These are phyloP conservation scores for Thoreauomyces humboldtii DNA, from an alignment of 192 early-diverging fungal genomes.

Conservation along the genomic window DNA sequence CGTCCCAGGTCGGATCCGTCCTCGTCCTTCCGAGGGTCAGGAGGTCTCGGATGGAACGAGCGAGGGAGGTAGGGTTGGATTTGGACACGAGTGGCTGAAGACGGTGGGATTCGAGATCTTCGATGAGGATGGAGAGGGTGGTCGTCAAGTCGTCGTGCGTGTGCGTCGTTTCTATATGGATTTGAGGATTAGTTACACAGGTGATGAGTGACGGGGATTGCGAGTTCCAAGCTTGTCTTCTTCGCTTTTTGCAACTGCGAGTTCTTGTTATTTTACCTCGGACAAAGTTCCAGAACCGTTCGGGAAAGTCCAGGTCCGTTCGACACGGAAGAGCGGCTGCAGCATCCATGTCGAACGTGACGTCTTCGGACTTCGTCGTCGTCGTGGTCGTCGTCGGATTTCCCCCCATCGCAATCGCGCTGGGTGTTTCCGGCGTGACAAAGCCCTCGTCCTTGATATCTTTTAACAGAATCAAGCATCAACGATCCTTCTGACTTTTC, in stretches of 20 bases:
- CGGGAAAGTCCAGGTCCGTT: conserved; percentile 30
- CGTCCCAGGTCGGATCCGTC: conserved; percentile 32
- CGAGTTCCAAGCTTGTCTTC: too few species aligned
- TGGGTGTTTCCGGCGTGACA: background rate
- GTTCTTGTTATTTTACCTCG: conserved; percentile 25
- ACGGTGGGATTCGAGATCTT: conserved; percentile 23
- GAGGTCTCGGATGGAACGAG: conserved; percentile 30
- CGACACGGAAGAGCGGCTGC: conserved; percentile 7
- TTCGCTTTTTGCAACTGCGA: too few species aligned
- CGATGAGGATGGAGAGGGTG: conserved; percentile 19
- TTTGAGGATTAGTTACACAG: too few species aligned
- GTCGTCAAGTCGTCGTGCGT: too few species aligned
- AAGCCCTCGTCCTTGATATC: conserved; percentile 32
- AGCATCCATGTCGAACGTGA: conserved; percentile 24
- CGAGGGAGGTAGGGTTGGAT: conserved; percentile 30
- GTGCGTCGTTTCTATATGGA: too few species aligned
- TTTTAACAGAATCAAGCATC: background rate
- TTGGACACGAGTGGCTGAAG: conserved; percentile 39
- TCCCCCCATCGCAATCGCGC: background rate
- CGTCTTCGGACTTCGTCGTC: background rate
- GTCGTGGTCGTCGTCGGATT: background rate
- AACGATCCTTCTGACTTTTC: too few species aligned
- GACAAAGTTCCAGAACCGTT: conserved; percentile 32
- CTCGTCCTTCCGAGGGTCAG: conserved; percentile 29
- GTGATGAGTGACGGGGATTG: too few species aligned